Base-by-base conservation (phyloP, 2,329 filamentous ascomycete genomes). In the Sarocladium oryzae region DNA sequence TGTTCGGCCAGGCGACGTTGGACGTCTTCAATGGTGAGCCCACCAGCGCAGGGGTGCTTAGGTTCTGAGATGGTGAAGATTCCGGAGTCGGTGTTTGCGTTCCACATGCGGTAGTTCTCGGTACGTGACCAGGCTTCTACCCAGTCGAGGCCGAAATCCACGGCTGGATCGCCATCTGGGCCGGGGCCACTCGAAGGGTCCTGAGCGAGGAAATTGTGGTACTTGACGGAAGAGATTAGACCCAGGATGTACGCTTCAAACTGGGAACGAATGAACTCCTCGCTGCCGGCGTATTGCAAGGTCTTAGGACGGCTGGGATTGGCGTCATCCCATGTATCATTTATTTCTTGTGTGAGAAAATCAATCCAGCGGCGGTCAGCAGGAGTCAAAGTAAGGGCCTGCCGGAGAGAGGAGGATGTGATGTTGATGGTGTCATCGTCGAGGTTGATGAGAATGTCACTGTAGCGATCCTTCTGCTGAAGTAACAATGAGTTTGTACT, bases 341-440 rank as follows among this genome's bases (percentile, higher is more conserved):
- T 88, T 20, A 99, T 89, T 35, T 90, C 88, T 60, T 96, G 89
- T 0, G 90, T 95, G 51, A 99, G 78, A 60, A 90, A 91, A 69
- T 99, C 93, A 58, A 99, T 96, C 92, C 93, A 99, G 52, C 93
- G 80, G 53, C 93, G 81, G 63, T 99, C 93, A 1, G 93, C 87
- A 9, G 84, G 84, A 0, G 93, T 93, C 2, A 99, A 80, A 1
- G 81, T 69, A 4, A 97, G 75, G 1, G 90, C 90, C 33, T 77
- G 72, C 46, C 86, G 84, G 13, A 99, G 75, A 4, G 89, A 88
- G 2, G 86, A 72, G 0, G 90, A 95, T 0, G 86, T 87, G 56
- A 96, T 88, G 60, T 82, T 92, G 59, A 97, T 84, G 2, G 82
- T 87, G 57, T 86, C 82, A 56, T 96, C 91, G 65, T 99, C 93